Evolutionary conservation across 2,329 filamentous ascomycete genomes (phyloP), one percentile per base, ranked within the genome.

Genomic region (Aspergillus floridensis): DNA sequence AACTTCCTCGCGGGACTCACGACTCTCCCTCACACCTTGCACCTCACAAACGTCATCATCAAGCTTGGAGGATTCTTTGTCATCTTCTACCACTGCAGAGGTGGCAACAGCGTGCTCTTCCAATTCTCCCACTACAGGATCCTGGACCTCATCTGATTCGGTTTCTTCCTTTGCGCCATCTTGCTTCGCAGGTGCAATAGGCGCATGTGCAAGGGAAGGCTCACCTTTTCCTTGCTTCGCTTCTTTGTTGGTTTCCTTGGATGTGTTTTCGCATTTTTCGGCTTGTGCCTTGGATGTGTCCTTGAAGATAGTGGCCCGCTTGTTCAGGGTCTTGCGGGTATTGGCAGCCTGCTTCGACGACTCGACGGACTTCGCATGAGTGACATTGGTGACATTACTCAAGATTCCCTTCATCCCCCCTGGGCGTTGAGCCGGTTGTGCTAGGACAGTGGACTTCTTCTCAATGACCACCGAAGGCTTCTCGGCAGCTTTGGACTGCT

Each of bases 391-490:
- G 50, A 66, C 67, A 57, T 72, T 74, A 57, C 71, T 74, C 59
- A 77, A 56, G 47, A 76, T 52, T 63, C 72, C 73, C 64, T 77
- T 80, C 56, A 78, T 58, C 19, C 72, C 66, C 48, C 83, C 66
- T 29, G 84, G 83, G 59, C 86, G 82, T 68, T 89, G 86, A n/a
- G 86, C 84, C n/a, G 86, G 86, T 65, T 84, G 82, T 44, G 79
- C 75, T 49, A 84, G 74, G 32, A 79, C 73, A 16, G 76, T 72
- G 7, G 80, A 73, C 68, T 83, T 82, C 61, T 76, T 79, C 22
- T 78, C 70, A 58, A 74, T 60, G 31, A 63, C 61, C 55, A 65
- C 53, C 10, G 62, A 60, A n/a, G 65, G 59, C 64, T 77, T 78
- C 48, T 72, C 70, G 12, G 63, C 44, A 38, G 63, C 59, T 35